Evolutionary conservation across 257 asterid species (phyloP).

Genomic region (Lantana camara): DNA sequence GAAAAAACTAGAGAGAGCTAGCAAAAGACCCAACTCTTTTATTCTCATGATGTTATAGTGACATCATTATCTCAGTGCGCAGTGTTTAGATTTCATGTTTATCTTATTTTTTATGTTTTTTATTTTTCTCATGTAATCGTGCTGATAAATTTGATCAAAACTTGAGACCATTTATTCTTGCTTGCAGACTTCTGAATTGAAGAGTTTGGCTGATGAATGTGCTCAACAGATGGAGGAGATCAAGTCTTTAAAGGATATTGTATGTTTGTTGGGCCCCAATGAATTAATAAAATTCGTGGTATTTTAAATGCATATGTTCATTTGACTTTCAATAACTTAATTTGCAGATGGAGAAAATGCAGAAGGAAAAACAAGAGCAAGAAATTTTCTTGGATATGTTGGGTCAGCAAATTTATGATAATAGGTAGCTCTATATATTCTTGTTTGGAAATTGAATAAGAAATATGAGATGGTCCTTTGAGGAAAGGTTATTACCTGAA

Average conservation of each 20-base stretch:
- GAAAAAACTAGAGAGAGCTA: too few relatives aligned
- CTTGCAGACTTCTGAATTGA: conserved; percentile 73
- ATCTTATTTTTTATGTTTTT: neutral
- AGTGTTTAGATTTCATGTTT: conserved; percentile 5
- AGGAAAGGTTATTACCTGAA: conserved; percentile 6
- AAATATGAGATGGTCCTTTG: conserved; percentile 10
- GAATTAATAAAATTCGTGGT: conserved; percentile 19
- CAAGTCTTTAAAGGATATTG: conserved; percentile 71
- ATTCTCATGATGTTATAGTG: conserved; percentile 7
- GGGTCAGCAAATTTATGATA: conserved; percentile 81
- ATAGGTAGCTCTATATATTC: conserved; percentile 51
- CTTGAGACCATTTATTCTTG: conserved; percentile 29
- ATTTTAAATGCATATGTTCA: conserved; percentile 15
- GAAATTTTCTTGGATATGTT: conserved; percentile 82
- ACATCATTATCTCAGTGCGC: neutral
- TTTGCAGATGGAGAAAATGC: conserved; percentile 79
- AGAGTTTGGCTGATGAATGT: conserved; percentile 58
- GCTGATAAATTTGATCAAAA: conserved; percentile 12
- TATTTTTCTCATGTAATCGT: conserved; percentile 10
- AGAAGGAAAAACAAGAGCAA: conserved; percentile 79
- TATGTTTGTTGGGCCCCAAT: conserved; percentile 38
- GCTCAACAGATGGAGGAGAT: conserved; percentile 57
- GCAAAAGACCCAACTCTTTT: neutral
- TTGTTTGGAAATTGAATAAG: conserved; percentile 8
- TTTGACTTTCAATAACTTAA: conserved; percentile 32